phyloP scores from a whole-genome alignment of 306 rosid genomes.

The Fragaria ananassa region DNA sequence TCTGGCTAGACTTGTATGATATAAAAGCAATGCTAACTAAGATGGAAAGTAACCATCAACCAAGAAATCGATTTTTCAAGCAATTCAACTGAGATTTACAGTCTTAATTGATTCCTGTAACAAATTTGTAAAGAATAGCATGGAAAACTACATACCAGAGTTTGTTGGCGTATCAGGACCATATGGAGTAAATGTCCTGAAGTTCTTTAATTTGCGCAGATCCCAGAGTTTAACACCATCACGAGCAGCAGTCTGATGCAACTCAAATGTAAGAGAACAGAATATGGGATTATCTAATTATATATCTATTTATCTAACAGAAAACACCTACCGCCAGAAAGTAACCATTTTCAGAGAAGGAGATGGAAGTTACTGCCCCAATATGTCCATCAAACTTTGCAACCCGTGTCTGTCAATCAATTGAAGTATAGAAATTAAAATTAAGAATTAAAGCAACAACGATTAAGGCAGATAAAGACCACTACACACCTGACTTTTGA shows the following conservation, averaged over 20 bases:
- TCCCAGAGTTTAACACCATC: conserved; percentile 99
- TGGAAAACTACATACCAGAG: conserved; percentile 50
- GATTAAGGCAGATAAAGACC: not conserved
- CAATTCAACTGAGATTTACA: not conserved
- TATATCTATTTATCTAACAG: conserved; percentile 4
- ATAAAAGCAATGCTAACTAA: not conserved
- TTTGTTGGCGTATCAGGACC: conserved; percentile 78
- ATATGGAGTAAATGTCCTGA: conserved; percentile 77
- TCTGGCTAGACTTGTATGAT: not conserved
- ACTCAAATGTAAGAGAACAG: conserved; percentile 26
- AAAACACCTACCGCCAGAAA: conserved; percentile 83
- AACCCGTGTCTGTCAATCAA: conserved; percentile 71
- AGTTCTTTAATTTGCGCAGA: conserved; percentile 86
- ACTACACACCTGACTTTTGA: conserved; percentile 83
- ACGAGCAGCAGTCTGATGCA: conserved; percentile 82
- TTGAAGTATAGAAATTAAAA: conserved; percentile 7
- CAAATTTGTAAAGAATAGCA: not conserved
- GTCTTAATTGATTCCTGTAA: not conserved
- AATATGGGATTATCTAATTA: conserved; percentile 2
- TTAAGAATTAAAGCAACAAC: conserved; percentile 1
- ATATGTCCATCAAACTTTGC: conserved; percentile 88
- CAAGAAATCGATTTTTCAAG: not conserved
- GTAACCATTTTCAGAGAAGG: conserved; percentile 96
- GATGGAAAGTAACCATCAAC: not conserved
- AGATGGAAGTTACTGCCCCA: conserved; percentile 85